phyloP scores from a whole-genome alignment of 108 stramenopile genomes.

The Seminavis robusta region DNA sequence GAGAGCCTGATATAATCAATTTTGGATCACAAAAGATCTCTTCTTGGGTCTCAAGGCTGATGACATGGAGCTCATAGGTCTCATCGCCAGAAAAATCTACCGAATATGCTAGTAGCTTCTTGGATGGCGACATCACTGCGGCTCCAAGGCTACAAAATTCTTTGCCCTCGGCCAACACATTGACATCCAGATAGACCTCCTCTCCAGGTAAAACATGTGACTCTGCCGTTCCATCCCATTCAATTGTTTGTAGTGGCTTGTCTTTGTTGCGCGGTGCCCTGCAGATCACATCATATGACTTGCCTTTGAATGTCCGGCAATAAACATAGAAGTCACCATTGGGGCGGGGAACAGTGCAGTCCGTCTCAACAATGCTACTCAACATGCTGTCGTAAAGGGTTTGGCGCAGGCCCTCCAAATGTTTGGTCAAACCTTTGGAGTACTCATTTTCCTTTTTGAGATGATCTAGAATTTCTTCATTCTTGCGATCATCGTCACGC shows the following conservation, averaged over 20 bases:
- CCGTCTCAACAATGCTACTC: slow-evolving; percentile 31
- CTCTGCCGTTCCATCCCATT: slow-evolving; percentile 53
- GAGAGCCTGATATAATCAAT: too few relatives aligned
- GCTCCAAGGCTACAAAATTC: slow-evolving; percentile 75
- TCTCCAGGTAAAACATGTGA: slow-evolving; percentile 57
- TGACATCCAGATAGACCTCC: slow-evolving; percentile 82
- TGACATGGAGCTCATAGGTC: slow-evolving; percentile 77
- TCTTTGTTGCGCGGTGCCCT: slow-evolving; percentile 27
- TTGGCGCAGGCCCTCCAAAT: slow-evolving; percentile 35
- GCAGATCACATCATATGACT: slow-evolving; percentile 66
- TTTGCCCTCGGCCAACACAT: slow-evolving; percentile 65
- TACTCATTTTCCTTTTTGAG: slow-evolving; percentile 68
- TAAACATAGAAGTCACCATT: slow-evolving; percentile 65
- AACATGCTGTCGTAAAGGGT: slow-evolving; percentile 55
- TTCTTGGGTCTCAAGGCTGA: slow-evolving; percentile 59
- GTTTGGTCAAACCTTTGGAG: slow-evolving; percentile 31
- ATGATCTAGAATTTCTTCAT: slow-evolving; percentile 53
- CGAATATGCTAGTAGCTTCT: slow-evolving; percentile 70
- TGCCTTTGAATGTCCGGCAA: slow-evolving; percentile 57
- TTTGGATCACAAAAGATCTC: too few relatives aligned
- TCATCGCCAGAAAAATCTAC: slow-evolving; percentile 85
- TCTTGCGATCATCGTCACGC: slow-evolving; percentile 55
- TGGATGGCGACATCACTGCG: slow-evolving; percentile 50
- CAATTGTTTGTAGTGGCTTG: neutral
- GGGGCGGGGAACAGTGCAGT: slow-evolving; percentile 36